Evolutionary conservation across 139 green algal species (phyloP).

Genomic region (Auxenochlorella pyrenoidosa): DNA sequence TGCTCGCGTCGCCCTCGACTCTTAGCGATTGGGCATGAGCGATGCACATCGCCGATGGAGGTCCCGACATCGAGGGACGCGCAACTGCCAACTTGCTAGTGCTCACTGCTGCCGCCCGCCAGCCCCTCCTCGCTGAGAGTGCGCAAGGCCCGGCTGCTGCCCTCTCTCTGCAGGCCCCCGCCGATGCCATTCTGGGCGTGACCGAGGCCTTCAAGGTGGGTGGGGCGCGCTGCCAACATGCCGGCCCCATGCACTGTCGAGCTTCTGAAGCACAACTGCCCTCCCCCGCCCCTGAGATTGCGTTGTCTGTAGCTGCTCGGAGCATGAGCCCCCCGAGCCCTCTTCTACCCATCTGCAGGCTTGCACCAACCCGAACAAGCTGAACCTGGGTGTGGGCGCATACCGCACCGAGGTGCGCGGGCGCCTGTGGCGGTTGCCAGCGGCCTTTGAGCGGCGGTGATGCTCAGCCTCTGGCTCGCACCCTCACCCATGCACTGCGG

Average conservation of each 20-base stretch:
- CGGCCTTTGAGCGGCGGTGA: too few species aligned
- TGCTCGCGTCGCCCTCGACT: too few species aligned
- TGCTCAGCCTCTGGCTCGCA: too few species aligned
- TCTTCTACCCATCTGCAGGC: neutral
- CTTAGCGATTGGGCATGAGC: neutral
- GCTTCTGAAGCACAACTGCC: too few species aligned
- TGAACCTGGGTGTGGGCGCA: conserved; percentile 97
- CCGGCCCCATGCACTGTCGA: too few species aligned
- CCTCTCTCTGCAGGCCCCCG: conserved; percentile 65
- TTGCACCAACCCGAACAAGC: conserved; percentile 75
- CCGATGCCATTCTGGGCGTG: conserved; percentile 95
- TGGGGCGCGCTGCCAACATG: too few species aligned
- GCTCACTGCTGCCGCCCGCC: neutral
- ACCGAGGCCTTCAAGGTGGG: conserved; percentile 86
- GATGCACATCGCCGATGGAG: neutral
- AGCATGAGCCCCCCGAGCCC: too few species aligned
- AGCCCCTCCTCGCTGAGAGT: neutral
- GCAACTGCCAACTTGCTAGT: neutral
- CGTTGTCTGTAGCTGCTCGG: too few species aligned
- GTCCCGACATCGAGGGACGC: neutral
- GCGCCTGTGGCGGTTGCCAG: too few species aligned
- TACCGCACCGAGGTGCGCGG: conserved; percentile 85
- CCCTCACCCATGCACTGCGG: too few species aligned
- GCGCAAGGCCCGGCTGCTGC: neutral
- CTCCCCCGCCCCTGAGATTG: too few species aligned